Conservation (phyloP, 768 basidiomycete genomes). For the Termitomyces sp. region DNA sequence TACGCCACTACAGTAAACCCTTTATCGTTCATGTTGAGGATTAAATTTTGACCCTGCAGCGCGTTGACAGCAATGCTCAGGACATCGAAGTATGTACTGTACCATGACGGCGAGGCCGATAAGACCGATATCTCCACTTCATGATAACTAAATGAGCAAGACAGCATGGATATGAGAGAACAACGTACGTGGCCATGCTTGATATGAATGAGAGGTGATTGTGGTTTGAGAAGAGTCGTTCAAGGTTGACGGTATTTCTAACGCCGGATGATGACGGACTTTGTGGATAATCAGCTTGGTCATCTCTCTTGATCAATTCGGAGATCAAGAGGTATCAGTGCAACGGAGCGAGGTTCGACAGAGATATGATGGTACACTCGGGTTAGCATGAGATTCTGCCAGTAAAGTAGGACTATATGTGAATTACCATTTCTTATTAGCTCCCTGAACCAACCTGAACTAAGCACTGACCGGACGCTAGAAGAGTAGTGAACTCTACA, state of each 20-base stretch:
- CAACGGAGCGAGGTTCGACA: neutral
- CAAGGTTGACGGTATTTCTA: constrained; percentile 18
- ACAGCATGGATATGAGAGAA: neutral
- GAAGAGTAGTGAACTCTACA: neutral
- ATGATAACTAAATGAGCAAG: constrained; percentile 13
- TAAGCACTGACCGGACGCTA: neutral
- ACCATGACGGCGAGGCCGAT: constrained; percentile 99
- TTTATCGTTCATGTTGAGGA: constrained; percentile 99
- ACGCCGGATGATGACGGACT: constrained; percentile 18
- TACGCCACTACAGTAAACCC: constrained; percentile 96
- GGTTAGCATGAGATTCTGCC: neutral
- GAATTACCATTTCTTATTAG: neutral
- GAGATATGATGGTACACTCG: neutral
- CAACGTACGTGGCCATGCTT: constrained; percentile 40
- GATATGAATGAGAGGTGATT: constrained; percentile 32
- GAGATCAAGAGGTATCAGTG: constrained; percentile 3
- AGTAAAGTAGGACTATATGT: neutral
- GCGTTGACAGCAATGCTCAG: constrained; percentile 12
- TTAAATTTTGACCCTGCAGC: constrained; percentile 87
- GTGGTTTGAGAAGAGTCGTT: constrained; percentile 27
- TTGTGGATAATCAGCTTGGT: constrained; percentile 18
- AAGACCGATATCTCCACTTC: constrained; percentile 94
- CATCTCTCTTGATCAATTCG: constrained; percentile 20
- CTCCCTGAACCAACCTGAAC: neutral
- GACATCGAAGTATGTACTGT: constrained; percentile 17